These are phyloP conservation scores for Hymenochaete sp. DNA, from an alignment of 1,284 basidiomycete species.

Conservation along the genomic window DNA sequence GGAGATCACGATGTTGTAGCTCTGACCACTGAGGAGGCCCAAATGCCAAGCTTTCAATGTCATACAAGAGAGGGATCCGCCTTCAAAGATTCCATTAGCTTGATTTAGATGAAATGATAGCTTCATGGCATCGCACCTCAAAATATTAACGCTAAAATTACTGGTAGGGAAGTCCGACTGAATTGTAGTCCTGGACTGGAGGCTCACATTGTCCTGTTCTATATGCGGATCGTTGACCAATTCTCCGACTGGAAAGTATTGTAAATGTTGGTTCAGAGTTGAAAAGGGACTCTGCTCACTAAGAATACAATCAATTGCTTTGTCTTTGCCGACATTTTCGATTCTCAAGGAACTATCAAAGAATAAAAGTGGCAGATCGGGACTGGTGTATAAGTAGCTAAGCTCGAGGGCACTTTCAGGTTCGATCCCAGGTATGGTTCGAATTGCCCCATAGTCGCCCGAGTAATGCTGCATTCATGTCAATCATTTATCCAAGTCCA, in stretches of 20 bases:
- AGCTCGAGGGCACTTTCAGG: neutral
- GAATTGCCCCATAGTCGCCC: neutral
- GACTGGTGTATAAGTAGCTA: constrained; percentile 10
- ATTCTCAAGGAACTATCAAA: constrained; percentile 9
- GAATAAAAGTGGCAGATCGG: constrained; percentile 8
- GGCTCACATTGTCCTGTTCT: neutral
- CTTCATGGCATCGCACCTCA: too few species aligned
- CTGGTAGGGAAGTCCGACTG: neutral
- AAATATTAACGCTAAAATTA: too few species aligned
- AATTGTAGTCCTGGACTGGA: too few species aligned
- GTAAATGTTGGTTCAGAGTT: neutral
- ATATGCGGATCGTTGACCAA: neutral
- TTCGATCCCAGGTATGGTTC: neutral
- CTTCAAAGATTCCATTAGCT: neutral
- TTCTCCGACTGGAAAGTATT: neutral
- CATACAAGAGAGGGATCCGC: constrained; percentile 10
- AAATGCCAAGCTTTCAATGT: constrained; percentile 11
- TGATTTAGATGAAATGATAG: too few species aligned
- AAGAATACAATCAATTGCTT: constrained; percentile 14
- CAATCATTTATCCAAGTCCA: neutral
- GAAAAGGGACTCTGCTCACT: neutral
- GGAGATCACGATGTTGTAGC: neutral
- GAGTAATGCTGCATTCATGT: neutral
- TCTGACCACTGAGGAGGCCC: neutral
- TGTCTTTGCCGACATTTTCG: constrained; percentile 3